Conservation (phyloP, 2,329 filamentous ascomycete species). For the Aspergillus brasiliensis region DNA sequence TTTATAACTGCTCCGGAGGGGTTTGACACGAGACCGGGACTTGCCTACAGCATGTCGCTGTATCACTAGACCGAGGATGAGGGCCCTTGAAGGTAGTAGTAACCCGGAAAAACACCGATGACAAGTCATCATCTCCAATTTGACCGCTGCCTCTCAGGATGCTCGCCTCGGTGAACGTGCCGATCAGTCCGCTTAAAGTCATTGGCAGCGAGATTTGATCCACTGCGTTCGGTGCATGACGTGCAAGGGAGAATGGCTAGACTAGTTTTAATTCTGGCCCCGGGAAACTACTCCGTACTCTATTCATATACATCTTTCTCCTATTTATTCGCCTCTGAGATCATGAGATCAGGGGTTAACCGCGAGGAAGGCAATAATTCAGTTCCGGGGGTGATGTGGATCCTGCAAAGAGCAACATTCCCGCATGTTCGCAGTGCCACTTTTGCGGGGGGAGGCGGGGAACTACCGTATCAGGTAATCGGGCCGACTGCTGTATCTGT, state of each 20-base stretch:
- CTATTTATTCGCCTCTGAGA: no score
- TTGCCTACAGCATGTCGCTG: neutral
- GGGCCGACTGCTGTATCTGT: conserved; percentile 16
- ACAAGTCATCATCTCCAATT: neutral
- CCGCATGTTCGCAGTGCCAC: neutral
- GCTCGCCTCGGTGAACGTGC: neutral
- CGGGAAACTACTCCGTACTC: no score
- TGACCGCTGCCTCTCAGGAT: neutral
- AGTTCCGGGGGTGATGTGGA: neutral
- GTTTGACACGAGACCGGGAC: neutral
- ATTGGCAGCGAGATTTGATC: no score
- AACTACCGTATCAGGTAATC: conserved; percentile 7
- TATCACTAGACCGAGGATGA: neutral
- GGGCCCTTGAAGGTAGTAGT: neutral
- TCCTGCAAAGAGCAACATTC: neutral
- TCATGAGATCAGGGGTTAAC: neutral
- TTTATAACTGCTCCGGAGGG: conserved; percentile 7
- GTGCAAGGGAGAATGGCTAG: neutral
- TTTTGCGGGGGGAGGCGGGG: conserved; percentile 13
- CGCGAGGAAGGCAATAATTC: neutral
- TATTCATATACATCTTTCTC: no score
- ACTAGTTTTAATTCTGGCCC: no score
- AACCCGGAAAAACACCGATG: neutral
- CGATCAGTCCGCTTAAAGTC: neutral
- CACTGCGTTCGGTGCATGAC: no score